Percentiles rank a stretch among this genome's conserved stretches.
phyloP scores from a whole-genome alignment of 805 yeast species.

The Naumovozyma baii region DNA sequence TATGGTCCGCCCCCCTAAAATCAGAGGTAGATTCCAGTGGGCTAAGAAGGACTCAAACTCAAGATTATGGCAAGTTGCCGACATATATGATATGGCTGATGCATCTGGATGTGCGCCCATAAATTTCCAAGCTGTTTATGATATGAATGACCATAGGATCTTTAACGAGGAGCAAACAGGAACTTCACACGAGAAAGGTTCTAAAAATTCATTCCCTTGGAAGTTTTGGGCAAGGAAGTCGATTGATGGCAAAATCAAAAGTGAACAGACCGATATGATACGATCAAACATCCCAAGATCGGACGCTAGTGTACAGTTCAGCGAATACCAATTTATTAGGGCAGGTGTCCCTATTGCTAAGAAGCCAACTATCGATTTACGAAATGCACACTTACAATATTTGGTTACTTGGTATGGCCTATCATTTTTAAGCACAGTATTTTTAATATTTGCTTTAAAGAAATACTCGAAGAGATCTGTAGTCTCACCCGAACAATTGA shows the following conservation, averaged over 20 bases:
- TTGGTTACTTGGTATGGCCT: slow-evolving; percentile 93
- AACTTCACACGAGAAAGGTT: neutral
- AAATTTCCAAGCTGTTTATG: slow-evolving; percentile 65
- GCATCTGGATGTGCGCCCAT: slow-evolving; percentile 60
- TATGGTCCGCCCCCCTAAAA: slow-evolving; percentile 58
- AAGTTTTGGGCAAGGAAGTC: slow-evolving; percentile 20
- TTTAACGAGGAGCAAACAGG: neutral
- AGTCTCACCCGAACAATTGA: slow-evolving; percentile 22
- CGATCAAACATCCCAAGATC: neutral
- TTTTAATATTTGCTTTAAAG: slow-evolving; percentile 46
- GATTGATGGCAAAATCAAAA: neutral
- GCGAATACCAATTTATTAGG: slow-evolving; percentile 49
- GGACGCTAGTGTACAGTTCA: slow-evolving; percentile 32
- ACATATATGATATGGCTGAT: slow-evolving; percentile 62
- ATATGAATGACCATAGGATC: slow-evolving; percentile 47
- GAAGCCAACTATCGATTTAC: slow-evolving; percentile 66
- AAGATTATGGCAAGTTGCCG: slow-evolving; percentile 68
- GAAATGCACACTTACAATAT: slow-evolving; percentile 87
- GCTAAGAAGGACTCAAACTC: slow-evolving; percentile 60
- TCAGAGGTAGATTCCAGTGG: slow-evolving; percentile 55
- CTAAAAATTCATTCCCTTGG: slow-evolving; percentile 17
- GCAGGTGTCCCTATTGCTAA: slow-evolving; percentile 91
- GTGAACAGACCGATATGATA: neutral
- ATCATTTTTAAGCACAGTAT: slow-evolving; percentile 58
- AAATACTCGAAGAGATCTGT: slow-evolving; percentile 28